These are phyloP conservation scores for Irpex sp. DNA, from an alignment of 1,284 basidiomycete genomes.

Conservation along the genomic window DNA sequence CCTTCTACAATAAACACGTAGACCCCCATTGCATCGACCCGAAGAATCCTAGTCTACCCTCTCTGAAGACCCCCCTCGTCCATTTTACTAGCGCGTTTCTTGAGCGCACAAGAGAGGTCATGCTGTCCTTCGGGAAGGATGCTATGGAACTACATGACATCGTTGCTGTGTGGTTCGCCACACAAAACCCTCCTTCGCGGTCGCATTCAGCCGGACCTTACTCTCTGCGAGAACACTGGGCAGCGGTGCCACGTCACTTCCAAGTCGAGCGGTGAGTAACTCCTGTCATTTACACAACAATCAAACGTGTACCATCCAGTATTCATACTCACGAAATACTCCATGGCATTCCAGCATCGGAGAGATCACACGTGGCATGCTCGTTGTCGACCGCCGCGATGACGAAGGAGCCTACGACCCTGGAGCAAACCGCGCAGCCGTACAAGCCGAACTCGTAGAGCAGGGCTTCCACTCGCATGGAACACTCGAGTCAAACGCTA, in stretches of 20 bases:
- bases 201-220: conserved; percentile 1
- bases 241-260: conserved; percentile 48
- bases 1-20: conserved; percentile 48
- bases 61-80: conserved; percentile 50
- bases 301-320: too few species aligned
- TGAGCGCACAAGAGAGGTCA: conserved; percentile 67
- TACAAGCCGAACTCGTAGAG: conserved; percentile 50
- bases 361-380: conserved; percentile 70
- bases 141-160: conserved; percentile 86
- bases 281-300: too few species aligned
- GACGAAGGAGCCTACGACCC: conserved; percentile 56
- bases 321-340: not conserved
- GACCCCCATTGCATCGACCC: conserved; percentile 54
- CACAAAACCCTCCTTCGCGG: conserved; percentile 54
- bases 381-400: conserved; percentile 67
- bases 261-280: conserved; percentile 60
- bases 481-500: conserved; percentile 43
- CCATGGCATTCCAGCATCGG: conserved; percentile 30
- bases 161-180: conserved; percentile 77
- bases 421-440: conserved; percentile 58
- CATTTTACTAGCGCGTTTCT: conserved; percentile 82
- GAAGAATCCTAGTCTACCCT: conserved; percentile 38
- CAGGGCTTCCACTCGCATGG: conserved; percentile 31
- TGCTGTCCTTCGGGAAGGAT: conserved; percentile 74
- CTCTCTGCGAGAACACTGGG: conserved; percentile 44